These are phyloP conservation scores for Jackrogersella multiformis DNA, from an alignment of 495 filamentous ascomycete species.

Conservation along the genomic window DNA sequence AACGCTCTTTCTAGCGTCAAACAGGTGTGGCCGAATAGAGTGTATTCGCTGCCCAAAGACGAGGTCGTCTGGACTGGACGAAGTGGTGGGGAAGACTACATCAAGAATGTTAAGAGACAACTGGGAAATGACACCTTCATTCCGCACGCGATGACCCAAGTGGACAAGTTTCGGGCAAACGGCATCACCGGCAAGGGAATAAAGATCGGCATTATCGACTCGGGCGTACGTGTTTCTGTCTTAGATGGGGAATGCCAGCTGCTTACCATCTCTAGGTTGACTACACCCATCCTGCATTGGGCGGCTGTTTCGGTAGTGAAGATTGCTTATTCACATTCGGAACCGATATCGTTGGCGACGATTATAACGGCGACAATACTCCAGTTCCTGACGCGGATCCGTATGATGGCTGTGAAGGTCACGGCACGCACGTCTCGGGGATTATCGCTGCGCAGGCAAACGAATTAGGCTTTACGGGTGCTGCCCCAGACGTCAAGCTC, in stretches of 20 bases:
- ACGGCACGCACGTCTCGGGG: conserved; percentile 61
- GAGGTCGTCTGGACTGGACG: conserved; percentile 56
- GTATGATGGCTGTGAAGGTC: conserved; percentile 56
- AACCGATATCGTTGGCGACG: conserved; percentile 62
- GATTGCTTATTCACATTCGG: conserved; percentile 66
- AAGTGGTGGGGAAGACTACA: conserved; percentile 38
- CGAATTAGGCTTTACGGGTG: conserved; percentile 63
- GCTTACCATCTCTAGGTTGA: conserved; percentile 56
- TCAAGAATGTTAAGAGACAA: conserved; percentile 46
- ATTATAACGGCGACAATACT: conserved; percentile 53
- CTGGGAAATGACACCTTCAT: conserved; percentile 51
- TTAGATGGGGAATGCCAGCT: background rate
- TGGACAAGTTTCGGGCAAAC: conserved; percentile 57
- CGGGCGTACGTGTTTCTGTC: conserved; percentile 50
- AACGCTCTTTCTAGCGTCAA: conserved; percentile 55
- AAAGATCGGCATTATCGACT: conserved; percentile 60
- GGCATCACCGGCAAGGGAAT: conserved; percentile 57
- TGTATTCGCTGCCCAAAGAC: conserved; percentile 54
- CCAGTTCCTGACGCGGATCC: conserved; percentile 58
- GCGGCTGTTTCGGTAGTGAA: conserved; percentile 62
- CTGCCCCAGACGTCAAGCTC: conserved; percentile 63
- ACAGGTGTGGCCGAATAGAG: conserved; percentile 56
- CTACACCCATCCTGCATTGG: conserved; percentile 66
- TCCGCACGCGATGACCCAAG: conserved; percentile 59
- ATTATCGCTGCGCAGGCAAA: conserved; percentile 64